Evolutionary conservation across 768 basidiomycete genomes (phyloP).

Genomic region (Psilocybe tampanensis): DNA sequence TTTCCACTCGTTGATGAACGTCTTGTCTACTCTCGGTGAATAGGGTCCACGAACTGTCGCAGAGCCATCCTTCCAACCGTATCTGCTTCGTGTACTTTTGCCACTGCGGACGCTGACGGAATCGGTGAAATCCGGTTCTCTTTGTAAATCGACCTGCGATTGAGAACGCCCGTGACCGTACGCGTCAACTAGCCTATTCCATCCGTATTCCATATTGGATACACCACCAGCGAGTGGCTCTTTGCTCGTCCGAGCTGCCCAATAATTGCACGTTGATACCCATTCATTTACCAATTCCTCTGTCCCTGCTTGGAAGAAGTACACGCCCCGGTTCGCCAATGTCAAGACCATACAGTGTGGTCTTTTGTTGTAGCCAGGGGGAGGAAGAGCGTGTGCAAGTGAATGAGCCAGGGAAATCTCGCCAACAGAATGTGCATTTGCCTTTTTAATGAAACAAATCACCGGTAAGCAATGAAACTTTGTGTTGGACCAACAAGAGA

Average conservation of each 20-base stretch:
- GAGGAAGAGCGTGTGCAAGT: conserved; percentile 82
- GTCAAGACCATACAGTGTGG: conserved; percentile 96
- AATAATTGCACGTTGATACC: conserved; percentile 99
- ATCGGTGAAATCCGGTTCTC: conserved; percentile 58
- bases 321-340: conserved; percentile 85
- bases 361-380: conserved; percentile 91
- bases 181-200: conserved; percentile 76
- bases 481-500: not conserved
- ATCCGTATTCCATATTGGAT: conserved; percentile 99
- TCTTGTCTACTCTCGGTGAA: conserved; percentile 79
- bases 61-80: conserved; percentile 70
- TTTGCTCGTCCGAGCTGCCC: conserved; percentile 94
- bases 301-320: conserved; percentile 98
- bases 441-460: conserved; percentile 44
- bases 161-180: conserved; percentile 50
- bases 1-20: conserved; percentile 92
- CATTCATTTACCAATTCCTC: conserved; percentile 99
- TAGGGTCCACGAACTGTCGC: conserved; percentile 64
- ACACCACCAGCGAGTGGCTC: conserved; percentile 96
- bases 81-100: conserved; percentile 73
- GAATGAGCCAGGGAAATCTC: conserved; percentile 85
- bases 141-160: conserved; percentile 58
- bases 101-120: conserved; percentile 75
- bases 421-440: conserved; percentile 87
- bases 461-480: too few relatives aligned